Base-by-base conservation (phyloP, 495 filamentous ascomycete genomes). In the Xanthoparmelia taractica region DNA sequence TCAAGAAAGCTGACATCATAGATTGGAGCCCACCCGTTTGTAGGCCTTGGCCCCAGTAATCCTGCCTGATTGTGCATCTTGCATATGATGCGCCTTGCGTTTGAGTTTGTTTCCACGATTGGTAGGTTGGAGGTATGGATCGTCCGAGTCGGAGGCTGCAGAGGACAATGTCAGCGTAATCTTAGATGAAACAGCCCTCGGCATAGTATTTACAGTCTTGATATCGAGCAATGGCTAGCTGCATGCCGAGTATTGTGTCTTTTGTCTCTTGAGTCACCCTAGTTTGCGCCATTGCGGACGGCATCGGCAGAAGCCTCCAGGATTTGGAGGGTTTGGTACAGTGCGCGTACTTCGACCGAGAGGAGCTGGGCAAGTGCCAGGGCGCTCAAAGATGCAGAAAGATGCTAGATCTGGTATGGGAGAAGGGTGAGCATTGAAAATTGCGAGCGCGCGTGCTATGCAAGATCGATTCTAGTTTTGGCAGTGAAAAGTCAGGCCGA, bases 31-130 rank as follows among this genome's bases (percentile, higher is more conserved):
- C 69, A 93, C 92, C 84, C 90, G 87, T 73, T 88, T 94, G 79
- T 96, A 96, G n/a, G 86, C 81, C 27, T 85, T 81, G 29, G 89
- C 86, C 3, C 89, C 85, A 56, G 81, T 82, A 3, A 87, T 78
- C 55, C 83, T 82, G 37, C 88, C 84, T 64, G 94, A 74, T 54
- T 85, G 84, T 47, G 90, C 90, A 70, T 90, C 83, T 61, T 86
- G 87, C 50, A 95, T 84, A 74, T 88, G 90, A 72, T 84, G 82
- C 48, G 92, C 86, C 70, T 89, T 89, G 69, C 82, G 87, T 74
- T 89, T 89, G 63, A 97, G 82, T 72, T 96, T 99, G 73, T 96
- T 89, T 55, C 90, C 91, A 69, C 93, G 89, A 74, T 96, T 97
- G 11, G 89, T 92, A 59, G 84, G 84, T 71, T 85, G 82, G 48